phyloP scores from a whole-genome alignment of 345 rosid genomes.

The Populus pruinosa region DNA sequence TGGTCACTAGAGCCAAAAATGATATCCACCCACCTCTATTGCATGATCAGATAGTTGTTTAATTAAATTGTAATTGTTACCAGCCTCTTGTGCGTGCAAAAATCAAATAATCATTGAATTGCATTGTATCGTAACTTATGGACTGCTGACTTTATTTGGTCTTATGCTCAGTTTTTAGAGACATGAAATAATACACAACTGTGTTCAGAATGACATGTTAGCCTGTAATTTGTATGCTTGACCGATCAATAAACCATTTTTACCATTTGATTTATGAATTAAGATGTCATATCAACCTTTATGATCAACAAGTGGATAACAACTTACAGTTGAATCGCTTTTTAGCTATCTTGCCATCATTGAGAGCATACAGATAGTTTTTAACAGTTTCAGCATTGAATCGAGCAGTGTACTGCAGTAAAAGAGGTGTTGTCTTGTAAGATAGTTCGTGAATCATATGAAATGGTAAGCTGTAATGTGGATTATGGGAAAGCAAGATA shows the following conservation, averaged over 20 bases:
- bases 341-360: conserved; percentile 69
- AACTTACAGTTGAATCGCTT: conserved; percentile 82
- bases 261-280: background rate
- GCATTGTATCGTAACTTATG: background rate
- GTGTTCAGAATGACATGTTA: background rate
- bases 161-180: background rate
- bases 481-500: conserved; percentile 20
- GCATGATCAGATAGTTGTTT: background rate
- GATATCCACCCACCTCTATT: background rate
- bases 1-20: background rate
- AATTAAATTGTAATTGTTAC: background rate
- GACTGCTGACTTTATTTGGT: background rate
- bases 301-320: conserved; percentile 7
- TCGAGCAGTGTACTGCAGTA: conserved; percentile 69
- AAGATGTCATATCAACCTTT: background rate
- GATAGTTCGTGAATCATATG: background rate
- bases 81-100: background rate
- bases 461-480: conserved; percentile 1
- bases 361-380: conserved; percentile 57
- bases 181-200: background rate
- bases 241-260: background rate
- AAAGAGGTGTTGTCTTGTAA: conserved; percentile 8
- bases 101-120: background rate
- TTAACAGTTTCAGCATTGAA: conserved; percentile 81
- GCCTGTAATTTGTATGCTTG: no score